Percentiles rank a stretch among this genome's conserved stretches.
Evolutionary conservation across 352 stramenopile genomes (phyloP).

Genomic region (Phytopythium sindhum): DNA sequence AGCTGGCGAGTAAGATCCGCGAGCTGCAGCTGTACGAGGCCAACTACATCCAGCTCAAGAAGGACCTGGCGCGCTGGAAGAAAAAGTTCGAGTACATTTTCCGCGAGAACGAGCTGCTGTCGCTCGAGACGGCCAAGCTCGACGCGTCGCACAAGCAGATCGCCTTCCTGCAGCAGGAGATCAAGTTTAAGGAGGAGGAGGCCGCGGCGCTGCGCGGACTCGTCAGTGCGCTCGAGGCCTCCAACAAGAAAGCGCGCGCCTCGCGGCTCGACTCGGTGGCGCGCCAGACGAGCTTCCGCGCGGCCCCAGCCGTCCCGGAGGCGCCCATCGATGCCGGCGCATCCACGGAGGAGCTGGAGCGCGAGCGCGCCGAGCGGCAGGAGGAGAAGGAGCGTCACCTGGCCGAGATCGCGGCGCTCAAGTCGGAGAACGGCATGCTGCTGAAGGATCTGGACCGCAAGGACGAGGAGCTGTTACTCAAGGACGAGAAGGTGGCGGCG

Average conservation of each 20-base stretch:
- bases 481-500: conserved; percentile 58
- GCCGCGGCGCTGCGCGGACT: conserved; percentile 65
- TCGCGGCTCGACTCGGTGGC: conserved; percentile 56
- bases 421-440: conserved; percentile 66
- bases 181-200: conserved; percentile 85
- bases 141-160: conserved; percentile 82
- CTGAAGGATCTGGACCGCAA: conserved; percentile 76
- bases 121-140: conserved; percentile 81
- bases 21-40: conserved; percentile 81
- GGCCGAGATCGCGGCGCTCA: conserved; percentile 56
- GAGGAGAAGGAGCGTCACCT: conserved; percentile 47
- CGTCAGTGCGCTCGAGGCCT: conserved; percentile 68
- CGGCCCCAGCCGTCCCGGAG: background rate
- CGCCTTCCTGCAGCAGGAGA: conserved; percentile 77
- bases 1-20: conserved; percentile 71
- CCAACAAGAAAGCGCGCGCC: conserved; percentile 79
- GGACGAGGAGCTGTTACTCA: conserved; percentile 52
- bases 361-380: conserved; percentile 26
- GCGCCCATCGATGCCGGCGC: conserved; percentile 24
- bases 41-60: conserved; percentile 77
- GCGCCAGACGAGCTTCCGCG: conserved; percentile 23
- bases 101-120: conserved; percentile 81
- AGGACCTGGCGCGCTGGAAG: conserved; percentile 77
- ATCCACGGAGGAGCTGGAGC: conserved; percentile 35
- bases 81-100: conserved; percentile 89